Base-by-base conservation (phyloP, 1,139 yeast genomes). In the Magnusiomyces suaveolens region DNA sequence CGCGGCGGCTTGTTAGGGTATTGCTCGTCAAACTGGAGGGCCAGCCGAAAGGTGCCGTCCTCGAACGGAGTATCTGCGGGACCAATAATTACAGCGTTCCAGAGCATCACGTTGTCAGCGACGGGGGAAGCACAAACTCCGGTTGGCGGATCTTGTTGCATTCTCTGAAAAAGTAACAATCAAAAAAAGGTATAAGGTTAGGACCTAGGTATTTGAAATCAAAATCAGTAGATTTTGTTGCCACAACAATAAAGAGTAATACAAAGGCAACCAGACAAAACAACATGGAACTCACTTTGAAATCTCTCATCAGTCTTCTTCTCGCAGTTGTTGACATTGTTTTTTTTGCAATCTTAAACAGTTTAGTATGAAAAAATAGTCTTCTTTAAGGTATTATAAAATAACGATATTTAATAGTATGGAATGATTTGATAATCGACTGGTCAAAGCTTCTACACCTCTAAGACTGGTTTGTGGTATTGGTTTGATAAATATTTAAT, bases 41-140 rank as follows among this genome's bases (percentile, higher is more conserved):
- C 77, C 57, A 92, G 77, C 56, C 95, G 79, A 72, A 92, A 94
- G 0, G 98, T 92, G 20, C 99, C 99, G 66, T 92, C 99, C 70
- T 92, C 98, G 67, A 88, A 92, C 2, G 98, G 97, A 0, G 99
- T 92, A 60, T 90, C 97, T 38, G 92, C 83, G 0, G 99, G 99
- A 0, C 99, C 99, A 58, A 92, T 90, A 58, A 92, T 92, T 58
- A 92, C 96, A 0, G 97, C 99, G 69, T 94, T 92, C 82, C 98
- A 92, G 52, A 87, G 80, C 97, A 92, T 89, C 55, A 92, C 97
- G 65, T 92, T 92, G 67, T 92, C 98, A 14, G 97, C 92, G 52
- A 90, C 79, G 10, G 98, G 98, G 10, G 96, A 87, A 1, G 98
- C 98, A 12, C 96, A 87, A 8, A 92, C 96, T 21, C 98, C 98